Conservation (phyloP, 2,329 filamentous ascomycete genomes). For the Fusarium burgessii region DNA sequence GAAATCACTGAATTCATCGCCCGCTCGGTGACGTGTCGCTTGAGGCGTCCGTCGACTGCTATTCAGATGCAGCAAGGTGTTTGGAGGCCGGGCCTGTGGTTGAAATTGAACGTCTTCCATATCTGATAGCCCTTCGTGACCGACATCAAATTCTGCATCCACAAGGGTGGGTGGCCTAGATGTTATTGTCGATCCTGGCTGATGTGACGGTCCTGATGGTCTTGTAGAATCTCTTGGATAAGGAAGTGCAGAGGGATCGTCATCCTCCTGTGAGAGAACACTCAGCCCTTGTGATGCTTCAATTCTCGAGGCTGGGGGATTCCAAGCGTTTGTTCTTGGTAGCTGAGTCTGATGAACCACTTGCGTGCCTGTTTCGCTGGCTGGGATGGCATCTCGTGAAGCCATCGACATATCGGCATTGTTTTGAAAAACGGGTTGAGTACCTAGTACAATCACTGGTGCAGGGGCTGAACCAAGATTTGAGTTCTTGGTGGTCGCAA, state of each 20-base stretch:
- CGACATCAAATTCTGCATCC: conserved; percentile 42
- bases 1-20: conserved; percentile 60
- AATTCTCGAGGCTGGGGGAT: conserved; percentile 36
- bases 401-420: conserved; percentile 51
- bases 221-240: conserved; percentile 45
- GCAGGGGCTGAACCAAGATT: conserved; percentile 14
- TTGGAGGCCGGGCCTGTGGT: conserved; percentile 13
- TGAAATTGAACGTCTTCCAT: conserved; percentile 47
- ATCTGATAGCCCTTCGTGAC: conserved; percentile 48
- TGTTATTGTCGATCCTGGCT: conserved; percentile 14
- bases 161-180: conserved; percentile 4
- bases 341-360: conserved; percentile 66
- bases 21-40: conserved; percentile 37
- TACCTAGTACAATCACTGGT: conserved; percentile 57
- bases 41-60: conserved; percentile 33
- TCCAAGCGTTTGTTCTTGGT: conserved; percentile 46
- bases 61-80: conserved; percentile 7
- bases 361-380: conserved; percentile 56
- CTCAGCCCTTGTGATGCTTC: conserved; percentile 37
- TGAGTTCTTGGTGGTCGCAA: conserved; percentile 46
- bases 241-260: conserved; percentile 32
- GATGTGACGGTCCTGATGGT: conserved; percentile 6
- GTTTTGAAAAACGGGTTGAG: conserved; percentile 53
- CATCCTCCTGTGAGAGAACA: conserved; percentile 44
- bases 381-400: conserved; percentile 50